These are phyloP conservation scores for Lotus japonicus DNA, from an alignment of 306 rosid genomes.

Conservation along the genomic window DNA sequence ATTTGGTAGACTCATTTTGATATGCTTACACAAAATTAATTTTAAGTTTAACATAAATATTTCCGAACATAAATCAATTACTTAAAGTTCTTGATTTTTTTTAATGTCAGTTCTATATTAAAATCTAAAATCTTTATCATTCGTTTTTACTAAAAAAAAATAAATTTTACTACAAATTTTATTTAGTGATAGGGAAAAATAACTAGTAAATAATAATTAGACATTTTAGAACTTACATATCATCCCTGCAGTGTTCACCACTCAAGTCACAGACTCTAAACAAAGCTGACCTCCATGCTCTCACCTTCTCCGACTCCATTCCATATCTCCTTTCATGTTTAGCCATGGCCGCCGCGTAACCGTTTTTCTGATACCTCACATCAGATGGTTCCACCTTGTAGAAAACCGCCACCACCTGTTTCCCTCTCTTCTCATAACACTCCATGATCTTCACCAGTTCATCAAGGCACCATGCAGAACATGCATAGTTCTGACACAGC, in stretches of 20 bases:
- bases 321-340: neutral
- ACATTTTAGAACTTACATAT: slow-evolving; percentile 5
- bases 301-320: neutral
- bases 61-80: no score
- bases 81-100: no score
- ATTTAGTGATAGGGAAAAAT: no score
- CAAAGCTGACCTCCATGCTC: slow-evolving; percentile 1
- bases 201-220: no score
- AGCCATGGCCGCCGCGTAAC: neutral
- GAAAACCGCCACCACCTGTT: neutral
- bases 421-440: neutral
- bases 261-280: neutral
- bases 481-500: neutral
- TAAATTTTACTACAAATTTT: no score
- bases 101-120: no score
- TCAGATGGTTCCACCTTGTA: neutral
- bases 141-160: no score
- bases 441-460: neutral
- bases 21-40: no score
- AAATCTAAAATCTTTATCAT: no score
- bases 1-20: no score
- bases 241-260: neutral
- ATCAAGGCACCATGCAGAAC: neutral
- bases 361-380: neutral
- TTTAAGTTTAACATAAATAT: no score